These are phyloP conservation scores for Peterozyma toletana DNA, from an alignment of 805 yeast genomes.

Conservation along the genomic window DNA sequence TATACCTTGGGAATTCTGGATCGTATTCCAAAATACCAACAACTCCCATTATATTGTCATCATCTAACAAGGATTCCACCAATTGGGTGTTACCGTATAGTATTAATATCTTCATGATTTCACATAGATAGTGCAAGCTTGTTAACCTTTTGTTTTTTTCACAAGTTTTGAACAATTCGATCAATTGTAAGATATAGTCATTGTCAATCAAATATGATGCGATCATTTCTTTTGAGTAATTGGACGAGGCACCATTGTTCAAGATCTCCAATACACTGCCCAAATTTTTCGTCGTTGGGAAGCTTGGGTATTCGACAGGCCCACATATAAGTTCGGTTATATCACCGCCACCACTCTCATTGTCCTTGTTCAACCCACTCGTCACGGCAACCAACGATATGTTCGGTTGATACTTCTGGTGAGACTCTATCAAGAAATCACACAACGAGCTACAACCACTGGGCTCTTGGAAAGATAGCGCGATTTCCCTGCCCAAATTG, in stretches of 20 bases:
- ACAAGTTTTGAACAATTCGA: constrained; percentile 43
- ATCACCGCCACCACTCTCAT: constrained; percentile 30
- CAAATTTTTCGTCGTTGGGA: constrained; percentile 45
- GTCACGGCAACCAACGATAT: constrained; percentile 67
- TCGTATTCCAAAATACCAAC: constrained; percentile 87
- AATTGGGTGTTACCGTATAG: constrained; percentile 64
- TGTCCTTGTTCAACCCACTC: background rate
- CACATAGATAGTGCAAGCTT: constrained; percentile 61
- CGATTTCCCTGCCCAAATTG: constrained; percentile 61
- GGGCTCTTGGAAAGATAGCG: constrained; percentile 86
- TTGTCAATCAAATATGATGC: constrained; percentile 46
- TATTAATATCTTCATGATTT: constrained; percentile 63
- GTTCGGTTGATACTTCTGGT: constrained; percentile 50
- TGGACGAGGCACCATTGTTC: constrained; percentile 53
- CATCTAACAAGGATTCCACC: constrained; percentile 49
- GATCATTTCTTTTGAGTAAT: constrained; percentile 55
- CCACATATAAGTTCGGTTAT: constrained; percentile 75
- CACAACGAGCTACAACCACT: constrained; percentile 83
- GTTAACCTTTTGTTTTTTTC: constrained; percentile 47
- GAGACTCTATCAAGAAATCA: constrained; percentile 68
- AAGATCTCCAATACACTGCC: constrained; percentile 47
- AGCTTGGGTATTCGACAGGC: constrained; percentile 63
- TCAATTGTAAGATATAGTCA: constrained; percentile 45
- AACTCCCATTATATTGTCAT: constrained; percentile 46
- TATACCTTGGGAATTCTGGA: constrained; percentile 72